These are phyloP conservation scores for Elongisporangium senticosum DNA, from an alignment of 352 stramenopile species.

Conservation along the genomic window DNA sequence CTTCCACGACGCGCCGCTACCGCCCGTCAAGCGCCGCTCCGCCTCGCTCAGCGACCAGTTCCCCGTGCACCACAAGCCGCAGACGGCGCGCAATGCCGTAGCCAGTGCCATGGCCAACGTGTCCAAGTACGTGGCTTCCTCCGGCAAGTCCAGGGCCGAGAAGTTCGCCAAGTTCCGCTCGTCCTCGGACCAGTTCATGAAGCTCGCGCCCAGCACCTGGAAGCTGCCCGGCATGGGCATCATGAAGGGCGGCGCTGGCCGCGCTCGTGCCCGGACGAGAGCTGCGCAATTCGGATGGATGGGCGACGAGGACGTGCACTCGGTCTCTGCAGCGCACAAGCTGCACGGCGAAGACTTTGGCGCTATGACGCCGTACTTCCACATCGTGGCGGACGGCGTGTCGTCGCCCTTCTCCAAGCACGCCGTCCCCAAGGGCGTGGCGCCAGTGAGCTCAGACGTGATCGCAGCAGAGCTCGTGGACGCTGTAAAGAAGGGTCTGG, in stretches of 20 bases:
- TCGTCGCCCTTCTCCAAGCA: conserved; percentile 51
- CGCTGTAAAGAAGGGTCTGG: conserved; percentile 33
- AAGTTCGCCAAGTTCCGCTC: conserved; percentile 37
- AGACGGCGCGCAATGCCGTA: conserved; percentile 22
- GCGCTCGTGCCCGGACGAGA: conserved; percentile 7
- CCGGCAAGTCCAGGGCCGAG: conserved; percentile 8
- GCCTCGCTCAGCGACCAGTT: conserved; percentile 47
- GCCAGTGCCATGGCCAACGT: conserved; percentile 39
- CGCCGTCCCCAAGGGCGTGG: conserved; percentile 11
- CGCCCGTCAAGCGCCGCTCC: conserved; percentile 40
- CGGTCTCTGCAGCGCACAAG: conserved; percentile 34
- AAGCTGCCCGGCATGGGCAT: conserved; percentile 12
- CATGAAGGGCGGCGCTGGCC: conserved; percentile 17
- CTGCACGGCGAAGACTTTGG: conserved; percentile 71
- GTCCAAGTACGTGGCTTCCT: conserved; percentile 14
- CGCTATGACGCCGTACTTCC: conserved; percentile 47
- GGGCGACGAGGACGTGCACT: conserved; percentile 31
- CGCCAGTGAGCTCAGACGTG: conserved; percentile 43
- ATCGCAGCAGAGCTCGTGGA: conserved; percentile 52
- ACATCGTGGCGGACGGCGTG: conserved; percentile 76
- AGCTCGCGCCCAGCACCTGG: conserved; percentile 21
- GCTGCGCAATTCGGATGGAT: conserved; percentile 19
- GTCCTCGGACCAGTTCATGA: conserved; percentile 34
- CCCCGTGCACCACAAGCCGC: conserved; percentile 14
- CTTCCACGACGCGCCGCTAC: conserved; percentile 1